phyloP scores from a whole-genome alignment of 169 alveolate genomes.

The Eimeria sp. region DNA sequence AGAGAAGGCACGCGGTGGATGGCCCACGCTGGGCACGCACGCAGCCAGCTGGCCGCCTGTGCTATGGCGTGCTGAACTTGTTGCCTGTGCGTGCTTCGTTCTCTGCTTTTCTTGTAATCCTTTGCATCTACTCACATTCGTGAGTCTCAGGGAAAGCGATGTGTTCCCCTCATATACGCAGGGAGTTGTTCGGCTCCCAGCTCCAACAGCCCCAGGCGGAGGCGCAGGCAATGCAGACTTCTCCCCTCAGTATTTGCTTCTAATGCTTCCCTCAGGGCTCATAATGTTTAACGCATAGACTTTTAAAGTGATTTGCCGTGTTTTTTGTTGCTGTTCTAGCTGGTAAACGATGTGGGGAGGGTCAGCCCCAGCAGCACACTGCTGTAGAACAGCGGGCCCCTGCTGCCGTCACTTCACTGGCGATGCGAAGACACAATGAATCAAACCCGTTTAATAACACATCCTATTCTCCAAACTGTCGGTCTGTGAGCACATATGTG shows the following conservation, averaged over 20 bases:
- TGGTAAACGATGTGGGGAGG: not conserved
- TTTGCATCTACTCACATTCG: not conserved
- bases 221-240: not conserved
- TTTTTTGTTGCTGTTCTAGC: not conserved
- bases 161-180: not conserved
- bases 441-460: not conserved
- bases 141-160: not conserved
- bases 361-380: not conserved
- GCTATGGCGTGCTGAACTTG: not conserved
- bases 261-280: not conserved
- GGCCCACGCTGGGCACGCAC: not conserved
- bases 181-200: not conserved
- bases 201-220: slow-evolving; percentile 6
- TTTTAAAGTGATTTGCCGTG: not conserved
- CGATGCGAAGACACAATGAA: not conserved
- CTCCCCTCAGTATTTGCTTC: not conserved
- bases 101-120: not conserved
- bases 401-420: not conserved
- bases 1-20: not conserved
- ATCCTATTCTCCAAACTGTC: no score
- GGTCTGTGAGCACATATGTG: no score
- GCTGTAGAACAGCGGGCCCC: not conserved
- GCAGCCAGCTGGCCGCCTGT: not conserved
- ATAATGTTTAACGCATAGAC: no score
- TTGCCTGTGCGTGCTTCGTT: not conserved